Evolutionary conservation across 2,329 filamentous ascomycete genomes (phyloP).

Genomic region (Leptographium wingfieldii): DNA sequence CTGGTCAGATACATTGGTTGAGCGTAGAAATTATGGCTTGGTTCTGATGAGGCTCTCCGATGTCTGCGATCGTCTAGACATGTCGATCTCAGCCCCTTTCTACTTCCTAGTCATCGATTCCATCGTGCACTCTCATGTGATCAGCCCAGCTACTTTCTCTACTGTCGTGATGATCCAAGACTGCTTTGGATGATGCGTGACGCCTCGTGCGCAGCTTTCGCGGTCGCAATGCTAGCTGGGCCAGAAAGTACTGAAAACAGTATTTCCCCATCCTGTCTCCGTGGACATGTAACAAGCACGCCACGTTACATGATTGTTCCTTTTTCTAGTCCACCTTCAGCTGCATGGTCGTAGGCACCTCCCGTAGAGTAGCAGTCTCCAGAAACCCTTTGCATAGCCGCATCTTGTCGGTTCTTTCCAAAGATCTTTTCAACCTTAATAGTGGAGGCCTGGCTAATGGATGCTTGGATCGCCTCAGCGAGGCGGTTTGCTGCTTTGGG

Average conservation of each 20-base stretch:
- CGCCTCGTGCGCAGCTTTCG: neutral
- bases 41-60: too few species aligned
- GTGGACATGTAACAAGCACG: neutral
- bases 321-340: neutral
- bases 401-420: neutral
- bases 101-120: too few species aligned
- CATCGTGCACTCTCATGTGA: too few species aligned
- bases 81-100: neutral
- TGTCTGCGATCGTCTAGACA: neutral
- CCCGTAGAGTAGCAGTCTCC: neutral
- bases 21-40: too few species aligned
- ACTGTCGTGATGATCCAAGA: neutral
- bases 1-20: too few species aligned
- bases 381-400: neutral
- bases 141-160: neutral
- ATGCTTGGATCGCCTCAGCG: neutral
- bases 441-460: neutral
- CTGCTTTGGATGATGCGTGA: neutral
- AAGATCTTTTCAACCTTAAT: neutral
- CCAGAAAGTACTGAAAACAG: neutral
- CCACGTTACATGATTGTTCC: neutral
- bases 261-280: neutral
- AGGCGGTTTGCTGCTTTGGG: neutral
- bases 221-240: neutral
- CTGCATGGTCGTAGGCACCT: neutral